A percentile compares a stretch with the other conserved stretches of the same genome.
These are phyloP conservation scores for Pichia kudriavzevii DNA, from an alignment of 1,139 yeast genomes.

Conservation along the genomic window DNA sequence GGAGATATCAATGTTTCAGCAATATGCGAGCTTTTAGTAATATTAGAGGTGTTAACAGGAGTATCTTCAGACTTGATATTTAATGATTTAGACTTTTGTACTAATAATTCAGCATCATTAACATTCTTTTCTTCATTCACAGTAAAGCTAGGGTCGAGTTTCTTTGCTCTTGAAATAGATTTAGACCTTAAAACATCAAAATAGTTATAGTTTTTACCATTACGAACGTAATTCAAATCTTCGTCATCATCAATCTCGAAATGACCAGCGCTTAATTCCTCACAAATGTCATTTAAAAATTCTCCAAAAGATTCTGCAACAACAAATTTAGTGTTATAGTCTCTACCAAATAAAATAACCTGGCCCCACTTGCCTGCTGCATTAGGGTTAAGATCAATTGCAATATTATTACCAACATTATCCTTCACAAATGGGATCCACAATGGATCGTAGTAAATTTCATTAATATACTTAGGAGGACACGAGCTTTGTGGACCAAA, in stretches of 20 bases:
- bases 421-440: slow-evolving; percentile 59
- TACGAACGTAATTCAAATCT: slow-evolving; percentile 43
- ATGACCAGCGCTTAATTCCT: slow-evolving; percentile 48
- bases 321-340: slow-evolving; percentile 54
- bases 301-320: slow-evolving; percentile 51
- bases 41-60: too few species aligned
- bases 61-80: slow-evolving; percentile 3
- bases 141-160: slow-evolving; percentile 13
- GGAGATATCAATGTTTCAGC: slow-evolving; percentile 27
- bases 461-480: slow-evolving; percentile 51
- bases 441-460: slow-evolving; percentile 47
- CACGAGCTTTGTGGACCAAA: slow-evolving; percentile 46
- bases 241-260: slow-evolving; percentile 45
- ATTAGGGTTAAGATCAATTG: slow-evolving; percentile 57
- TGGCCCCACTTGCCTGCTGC: slow-evolving; percentile 57
- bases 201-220: slow-evolving; percentile 40
- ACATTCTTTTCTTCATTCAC: slow-evolving; percentile 7
- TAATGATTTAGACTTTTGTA: slow-evolving; percentile 8
- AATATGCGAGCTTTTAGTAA: too few species aligned
- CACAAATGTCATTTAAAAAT: slow-evolving; percentile 40
- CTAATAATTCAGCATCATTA: slow-evolving; percentile 14
- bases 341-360: slow-evolving; percentile 56
- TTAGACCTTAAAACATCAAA: slow-evolving; percentile 42
- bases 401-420: slow-evolving; percentile 53
- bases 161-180: slow-evolving; percentile 22